Base-by-base conservation (phyloP, 2,329 filamentous ascomycete genomes). In the Trichophyton schoenleinii region DNA sequence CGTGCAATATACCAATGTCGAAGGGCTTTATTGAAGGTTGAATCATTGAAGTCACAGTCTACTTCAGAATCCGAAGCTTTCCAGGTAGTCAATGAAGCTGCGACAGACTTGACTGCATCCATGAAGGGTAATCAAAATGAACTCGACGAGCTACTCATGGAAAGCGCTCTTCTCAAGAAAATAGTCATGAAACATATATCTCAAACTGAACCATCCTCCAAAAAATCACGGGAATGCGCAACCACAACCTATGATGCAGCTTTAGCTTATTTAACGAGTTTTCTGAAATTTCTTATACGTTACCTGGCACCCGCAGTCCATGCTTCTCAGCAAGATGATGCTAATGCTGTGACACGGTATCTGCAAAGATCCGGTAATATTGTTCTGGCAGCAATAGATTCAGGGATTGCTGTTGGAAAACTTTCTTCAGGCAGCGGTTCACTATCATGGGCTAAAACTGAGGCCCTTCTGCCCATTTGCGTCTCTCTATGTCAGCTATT, bases 71-170 rank as follows among this genome's bases (percentile, higher is more conserved):
- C 62, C 8, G 62, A 64, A 22, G 63, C 70, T 0, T 63, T 69
- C 3, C 63, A 66, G 20, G 70, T 70, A 9, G 66, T 74, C 4
- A 64, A 67, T 22, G 70, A 74, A 58, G 74, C 74, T 1, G 71
- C 70, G 3, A 63, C 65, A 28, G 67, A 70, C 9, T 63, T 78
- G 38, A 71, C 69, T 15, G 65, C 73, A 34, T 70, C 72, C 28
- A 62, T 77, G 8, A 73, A 72, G 63, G 76, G 76, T 3, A 76
- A 69, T 31, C 62, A 70, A 8, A 67, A 65, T 46, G 75, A 77
- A 38, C 63, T 78, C n/a, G 76, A 78, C 62, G 75, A 77, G 38
- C 66, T 78, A 3, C 65, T 78, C 13, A 67, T 77, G 49, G 74
- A 75, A 64, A 68, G 75, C 25, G 73, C 74, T 3, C 74, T 71